Percentiles rank a stretch among this genome's conserved stretches.
Conservation (phyloP, 2,329 filamentous ascomycete species). For the Penicillium polonicum region DNA sequence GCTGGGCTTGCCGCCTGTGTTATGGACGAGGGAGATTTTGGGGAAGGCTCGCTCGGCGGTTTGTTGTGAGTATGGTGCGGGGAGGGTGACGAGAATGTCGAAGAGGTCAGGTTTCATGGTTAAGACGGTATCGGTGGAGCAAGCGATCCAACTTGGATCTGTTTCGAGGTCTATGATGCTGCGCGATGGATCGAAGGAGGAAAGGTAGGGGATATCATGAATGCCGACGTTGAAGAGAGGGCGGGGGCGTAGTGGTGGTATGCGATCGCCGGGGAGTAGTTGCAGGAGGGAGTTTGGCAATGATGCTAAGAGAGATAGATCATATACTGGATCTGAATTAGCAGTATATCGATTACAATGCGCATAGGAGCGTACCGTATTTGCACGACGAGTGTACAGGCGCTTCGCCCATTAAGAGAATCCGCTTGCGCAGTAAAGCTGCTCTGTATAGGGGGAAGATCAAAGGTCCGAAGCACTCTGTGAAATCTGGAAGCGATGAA, state of each 20-base stretch:
- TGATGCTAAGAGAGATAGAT: constrained; percentile 88
- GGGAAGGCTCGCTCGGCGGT: constrained; percentile 70
- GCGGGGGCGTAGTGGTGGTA: constrained; percentile 63
- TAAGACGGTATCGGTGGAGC: constrained; percentile 92
- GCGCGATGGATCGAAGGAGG: constrained; percentile 57
- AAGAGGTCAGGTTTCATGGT: constrained; percentile 82
- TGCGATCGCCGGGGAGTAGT: constrained; percentile 62
- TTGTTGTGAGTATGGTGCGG: constrained; percentile 59
- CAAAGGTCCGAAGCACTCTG: constrained; percentile 84
- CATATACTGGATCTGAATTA: constrained; percentile 66
- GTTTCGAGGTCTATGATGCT: constrained; percentile 33
- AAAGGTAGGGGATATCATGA: constrained; percentile 81
- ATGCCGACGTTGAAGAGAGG: constrained; percentile 93
- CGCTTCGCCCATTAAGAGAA: constrained; percentile 80
- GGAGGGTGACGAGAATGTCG: constrained; percentile 84
- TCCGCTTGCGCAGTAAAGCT: constrained; percentile 79
- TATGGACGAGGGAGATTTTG: constrained; percentile 61
- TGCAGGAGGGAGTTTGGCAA: constrained; percentile 74
- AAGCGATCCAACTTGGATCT: constrained; percentile 79
- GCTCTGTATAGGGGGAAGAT: constrained; percentile 89
- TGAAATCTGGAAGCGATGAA: constrained; percentile 71
- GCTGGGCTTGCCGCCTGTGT: constrained; percentile 54
- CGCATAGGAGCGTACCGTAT: constrained; percentile 63
- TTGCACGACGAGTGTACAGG: constrained; percentile 85
- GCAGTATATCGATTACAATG: constrained; percentile 15